phyloP scores from a whole-genome alignment of 1,139 yeast genomes.

The Candida labiduridarum region DNA sequence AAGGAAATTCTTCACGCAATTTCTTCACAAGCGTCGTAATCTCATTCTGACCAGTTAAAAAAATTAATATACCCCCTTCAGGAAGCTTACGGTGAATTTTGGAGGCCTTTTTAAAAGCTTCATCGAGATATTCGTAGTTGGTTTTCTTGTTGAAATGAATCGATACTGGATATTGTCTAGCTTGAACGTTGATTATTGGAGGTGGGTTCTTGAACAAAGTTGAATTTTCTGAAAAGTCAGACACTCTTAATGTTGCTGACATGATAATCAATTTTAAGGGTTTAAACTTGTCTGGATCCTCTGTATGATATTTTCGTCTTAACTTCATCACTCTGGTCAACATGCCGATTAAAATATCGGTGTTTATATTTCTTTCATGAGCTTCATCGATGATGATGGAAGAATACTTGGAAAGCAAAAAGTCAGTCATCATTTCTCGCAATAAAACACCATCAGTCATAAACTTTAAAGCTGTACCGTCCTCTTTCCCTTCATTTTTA shows the following conservation, averaged over 20 bases:
- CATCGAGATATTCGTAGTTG: slow-evolving; percentile 76
- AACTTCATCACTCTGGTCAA: slow-evolving; percentile 82
- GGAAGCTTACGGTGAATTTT: slow-evolving; percentile 88
- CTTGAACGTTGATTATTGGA: slow-evolving; percentile 87
- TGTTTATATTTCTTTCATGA: slow-evolving; percentile 93
- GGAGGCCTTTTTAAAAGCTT: slow-evolving; percentile 80
- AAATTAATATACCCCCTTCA: slow-evolving; percentile 90
- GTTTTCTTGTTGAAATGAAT: slow-evolving; percentile 88
- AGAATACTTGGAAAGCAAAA: slow-evolving; percentile 78
- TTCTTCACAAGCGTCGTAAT: slow-evolving; percentile 74
- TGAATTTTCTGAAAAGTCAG: slow-evolving; percentile 86
- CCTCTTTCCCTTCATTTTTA: slow-evolving; percentile 47
- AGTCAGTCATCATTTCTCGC: slow-evolving; percentile 90
- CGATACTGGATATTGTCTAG: slow-evolving; percentile 94
- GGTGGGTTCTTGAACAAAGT: slow-evolving; percentile 76
- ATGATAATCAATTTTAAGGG: slow-evolving; percentile 74
- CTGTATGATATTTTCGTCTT: slow-evolving; percentile 57
- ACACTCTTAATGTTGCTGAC: slow-evolving; percentile 95
- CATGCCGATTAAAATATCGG: slow-evolving; percentile 95
- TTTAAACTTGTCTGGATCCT: slow-evolving; percentile 49
- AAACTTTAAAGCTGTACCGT: slow-evolving; percentile 80
- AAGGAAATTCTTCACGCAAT: slow-evolving; percentile 70
- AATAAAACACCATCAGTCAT: slow-evolving; percentile 99
- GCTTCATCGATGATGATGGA: slow-evolving; percentile 94
- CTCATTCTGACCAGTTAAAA: slow-evolving; percentile 93